phyloP scores from a whole-genome alignment of 352 stramenopile genomes.

The Phytophthora colocasiae region DNA sequence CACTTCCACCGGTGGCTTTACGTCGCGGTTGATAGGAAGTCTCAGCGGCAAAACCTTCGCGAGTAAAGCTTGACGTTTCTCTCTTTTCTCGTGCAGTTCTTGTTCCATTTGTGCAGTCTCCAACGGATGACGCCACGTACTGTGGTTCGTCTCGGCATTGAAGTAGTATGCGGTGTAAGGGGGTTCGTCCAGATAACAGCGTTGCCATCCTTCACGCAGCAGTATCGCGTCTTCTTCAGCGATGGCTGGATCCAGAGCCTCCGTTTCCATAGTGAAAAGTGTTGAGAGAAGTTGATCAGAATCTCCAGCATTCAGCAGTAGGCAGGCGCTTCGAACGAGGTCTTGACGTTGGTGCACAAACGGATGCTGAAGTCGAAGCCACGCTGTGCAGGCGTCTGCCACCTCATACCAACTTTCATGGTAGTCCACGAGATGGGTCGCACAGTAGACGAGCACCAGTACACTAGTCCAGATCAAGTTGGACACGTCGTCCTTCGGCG shows the following conservation, averaged over 20 bases:
- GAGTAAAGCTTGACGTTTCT: constrained; percentile 40
- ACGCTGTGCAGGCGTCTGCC: constrained; percentile 37
- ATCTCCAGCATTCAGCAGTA: constrained; percentile 42
- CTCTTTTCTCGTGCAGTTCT: constrained; percentile 42
- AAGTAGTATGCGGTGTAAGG: constrained; percentile 75
- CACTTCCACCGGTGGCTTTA: background rate
- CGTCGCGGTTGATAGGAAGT: constrained; percentile 53
- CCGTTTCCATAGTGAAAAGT: constrained; percentile 47
- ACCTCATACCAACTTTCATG: constrained; percentile 66
- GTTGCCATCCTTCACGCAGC: constrained; percentile 59
- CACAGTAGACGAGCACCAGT: constrained; percentile 53
- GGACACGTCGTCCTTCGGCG: constrained; percentile 51
- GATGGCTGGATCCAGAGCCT: constrained; percentile 25
- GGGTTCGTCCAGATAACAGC: constrained; percentile 58
- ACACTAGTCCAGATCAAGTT: constrained; percentile 66
- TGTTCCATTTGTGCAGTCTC: constrained; percentile 51
- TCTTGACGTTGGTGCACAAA: constrained; percentile 61
- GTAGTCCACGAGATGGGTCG: constrained; percentile 47
- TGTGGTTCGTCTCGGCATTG: constrained; percentile 62
- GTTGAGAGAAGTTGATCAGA: constrained; percentile 41
- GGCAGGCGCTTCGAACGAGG: constrained; percentile 54
- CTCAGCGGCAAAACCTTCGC: constrained; percentile 49
- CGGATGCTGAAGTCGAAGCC: constrained; percentile 57
- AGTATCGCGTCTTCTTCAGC: constrained; percentile 31
- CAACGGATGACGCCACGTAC: constrained; percentile 63